Percentiles rank a stretch among this genome's conserved stretches.
phyloP scores from a whole-genome alignment of 2,329 filamentous ascomycete species.

The Colletotrichum filicis region DNA sequence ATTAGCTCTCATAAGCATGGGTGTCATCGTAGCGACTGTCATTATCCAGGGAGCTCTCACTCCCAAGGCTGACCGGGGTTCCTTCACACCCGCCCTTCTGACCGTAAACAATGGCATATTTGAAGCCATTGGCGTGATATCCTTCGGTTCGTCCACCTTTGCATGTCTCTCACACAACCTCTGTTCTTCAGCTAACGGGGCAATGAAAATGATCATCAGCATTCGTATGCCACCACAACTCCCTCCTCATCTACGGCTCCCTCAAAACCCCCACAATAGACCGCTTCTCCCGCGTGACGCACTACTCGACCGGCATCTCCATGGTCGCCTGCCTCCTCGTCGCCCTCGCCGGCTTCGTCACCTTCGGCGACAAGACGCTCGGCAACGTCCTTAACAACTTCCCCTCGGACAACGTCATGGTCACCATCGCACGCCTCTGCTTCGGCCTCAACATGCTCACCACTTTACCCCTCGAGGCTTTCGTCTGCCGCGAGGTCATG shows the following conservation, averaged over 20 bases:
- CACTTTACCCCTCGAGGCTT: slow-evolving; percentile 93
- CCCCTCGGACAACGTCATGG: slow-evolving; percentile 87
- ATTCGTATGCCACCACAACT: slow-evolving; percentile 89
- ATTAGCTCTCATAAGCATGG: slow-evolving; percentile 91
- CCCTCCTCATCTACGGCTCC: slow-evolving; percentile 95
- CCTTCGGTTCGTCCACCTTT: slow-evolving; percentile 74
- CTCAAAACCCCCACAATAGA: slow-evolving; percentile 94
- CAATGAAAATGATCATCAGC: slow-evolving; percentile 51
- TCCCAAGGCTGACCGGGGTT: slow-evolving; percentile 76
- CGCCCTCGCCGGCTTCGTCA: slow-evolving; percentile 90
- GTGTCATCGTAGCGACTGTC: slow-evolving; percentile 88
- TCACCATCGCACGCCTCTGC: slow-evolving; percentile 93
- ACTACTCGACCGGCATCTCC: slow-evolving; percentile 90
- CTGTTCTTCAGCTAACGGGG: slow-evolving; percentile 38
- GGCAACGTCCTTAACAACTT: slow-evolving; percentile 99
- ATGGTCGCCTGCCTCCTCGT: slow-evolving; percentile 92
- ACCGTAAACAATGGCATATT: slow-evolving; percentile 90
- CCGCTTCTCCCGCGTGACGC: slow-evolving; percentile 91
- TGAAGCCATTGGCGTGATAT: slow-evolving; percentile 97
- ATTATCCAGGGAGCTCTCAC: slow-evolving; percentile 84
- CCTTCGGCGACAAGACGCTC: slow-evolving; percentile 89
- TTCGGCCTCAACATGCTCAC: slow-evolving; percentile 99
- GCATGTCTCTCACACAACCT: not conserved
- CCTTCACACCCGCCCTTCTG: slow-evolving; percentile 75
- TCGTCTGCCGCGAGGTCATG: slow-evolving; percentile 98